Conservation (phyloP, 345 rosid genomes). For the Laguncularia racemosa region DNA sequence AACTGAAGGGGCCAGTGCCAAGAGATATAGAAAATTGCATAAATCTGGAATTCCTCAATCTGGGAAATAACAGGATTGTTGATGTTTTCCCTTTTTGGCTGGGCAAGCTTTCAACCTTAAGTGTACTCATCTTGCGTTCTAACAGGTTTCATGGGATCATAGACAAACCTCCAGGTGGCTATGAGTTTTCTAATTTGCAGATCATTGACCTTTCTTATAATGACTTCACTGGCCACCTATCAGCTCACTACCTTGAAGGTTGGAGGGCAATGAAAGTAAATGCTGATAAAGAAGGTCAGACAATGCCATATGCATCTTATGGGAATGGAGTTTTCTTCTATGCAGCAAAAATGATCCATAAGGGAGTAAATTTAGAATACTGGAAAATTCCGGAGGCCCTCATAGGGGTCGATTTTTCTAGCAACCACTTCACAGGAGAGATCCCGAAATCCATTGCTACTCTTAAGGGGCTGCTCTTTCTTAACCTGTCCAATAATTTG, state of each 20-base stretch:
- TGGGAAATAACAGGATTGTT: too few relatives aligned
- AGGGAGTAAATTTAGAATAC: background rate
- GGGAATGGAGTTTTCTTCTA: background rate
- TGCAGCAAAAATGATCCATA: background rate
- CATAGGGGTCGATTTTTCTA: constrained; percentile 3
- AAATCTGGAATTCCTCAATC: background rate
- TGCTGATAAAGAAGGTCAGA: background rate
- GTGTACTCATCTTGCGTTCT: background rate
- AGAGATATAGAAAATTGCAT: background rate
- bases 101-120: too few relatives aligned
- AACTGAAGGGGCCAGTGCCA: background rate
- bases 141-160: background rate
- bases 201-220: background rate
- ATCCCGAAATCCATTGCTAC: constrained; percentile 3
- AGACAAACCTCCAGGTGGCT: background rate
- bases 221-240: background rate
- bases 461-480: background rate
- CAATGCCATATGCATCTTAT: background rate
- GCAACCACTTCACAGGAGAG: constrained; percentile 5
- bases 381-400: background rate
- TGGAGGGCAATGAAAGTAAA: background rate
- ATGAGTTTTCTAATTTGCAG: background rate
- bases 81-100: too few relatives aligned
- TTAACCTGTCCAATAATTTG: constrained; percentile 7
- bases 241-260: too few relatives aligned